A percentile compares a stretch with the other conserved stretches of the same genome.
These are phyloP conservation scores for Vaccinium corymbosum DNA, from an alignment of 148 eudicot species.

Conservation along the genomic window DNA sequence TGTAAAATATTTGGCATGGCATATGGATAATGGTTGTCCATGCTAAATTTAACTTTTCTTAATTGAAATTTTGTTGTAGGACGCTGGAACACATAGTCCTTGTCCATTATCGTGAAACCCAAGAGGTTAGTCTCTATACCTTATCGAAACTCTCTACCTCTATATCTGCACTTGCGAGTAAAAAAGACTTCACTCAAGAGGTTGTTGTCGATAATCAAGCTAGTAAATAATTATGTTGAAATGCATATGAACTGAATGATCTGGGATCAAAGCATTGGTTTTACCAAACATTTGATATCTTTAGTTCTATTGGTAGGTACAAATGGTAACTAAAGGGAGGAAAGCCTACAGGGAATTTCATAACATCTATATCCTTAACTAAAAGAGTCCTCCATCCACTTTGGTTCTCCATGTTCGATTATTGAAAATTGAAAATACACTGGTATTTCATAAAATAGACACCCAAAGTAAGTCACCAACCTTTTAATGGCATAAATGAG, in stretches of 20 bases:
- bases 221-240: constrained; percentile 3
- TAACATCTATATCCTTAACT: not conserved
- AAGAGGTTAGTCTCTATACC: constrained; percentile 59
- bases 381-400: not conserved
- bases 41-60: not conserved
- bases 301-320: not conserved
- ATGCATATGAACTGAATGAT: constrained; percentile 5
- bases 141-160: constrained; percentile 1
- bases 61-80: constrained; percentile 42
- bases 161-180: not conserved
- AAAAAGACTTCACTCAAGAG: not conserved
- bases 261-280: not conserved
- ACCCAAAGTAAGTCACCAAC: not conserved
- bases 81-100: constrained; percentile 88
- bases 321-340: not conserved
- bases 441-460: not conserved
- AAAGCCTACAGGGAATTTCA: not conserved
- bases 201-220: not conserved
- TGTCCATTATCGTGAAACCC: constrained; percentile 97
- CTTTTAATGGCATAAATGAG: not conserved
- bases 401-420: not conserved
- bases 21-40: constrained; percentile 1
- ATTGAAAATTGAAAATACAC: not conserved
- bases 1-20: not conserved
- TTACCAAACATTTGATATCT: not conserved